Percentiles rank a stretch among this genome's conserved stretches.
Conservation (phyloP, 768 basidiomycete genomes). For the Arthromyces matolae region DNA sequence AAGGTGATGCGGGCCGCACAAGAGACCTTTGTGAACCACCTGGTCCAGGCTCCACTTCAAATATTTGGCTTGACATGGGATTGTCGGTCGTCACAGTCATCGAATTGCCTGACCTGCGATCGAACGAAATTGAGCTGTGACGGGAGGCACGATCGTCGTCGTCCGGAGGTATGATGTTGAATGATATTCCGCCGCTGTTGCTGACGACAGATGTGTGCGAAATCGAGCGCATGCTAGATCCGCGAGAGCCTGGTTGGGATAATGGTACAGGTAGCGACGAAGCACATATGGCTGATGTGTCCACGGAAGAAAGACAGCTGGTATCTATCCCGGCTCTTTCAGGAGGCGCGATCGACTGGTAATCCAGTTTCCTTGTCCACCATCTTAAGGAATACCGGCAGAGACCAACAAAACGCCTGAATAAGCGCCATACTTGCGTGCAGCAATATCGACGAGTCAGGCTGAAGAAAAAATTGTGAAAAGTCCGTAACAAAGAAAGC, state of each 20-base stretch:
- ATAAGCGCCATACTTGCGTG: no score
- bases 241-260: not conserved
- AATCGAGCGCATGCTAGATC: not conserved
- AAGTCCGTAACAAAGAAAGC: no score
- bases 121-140: not conserved
- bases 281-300: no score
- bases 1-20: not conserved
- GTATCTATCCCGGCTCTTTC: no score
- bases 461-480: no score
- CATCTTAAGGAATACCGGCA: no score
- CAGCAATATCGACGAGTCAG: no score
- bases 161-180: slow-evolving; percentile 5
- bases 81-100: not conserved
- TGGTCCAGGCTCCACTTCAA: not conserved
- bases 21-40: not conserved
- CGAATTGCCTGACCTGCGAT: not conserved
- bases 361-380: no score
- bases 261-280: not conserved
- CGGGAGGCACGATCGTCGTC: not conserved
- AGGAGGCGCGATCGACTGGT: no score
- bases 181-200: not conserved
- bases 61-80: slow-evolving; percentile 5
- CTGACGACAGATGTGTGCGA: not conserved
- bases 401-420: no score
- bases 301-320: no score